Conservation (phyloP, 306 rosid genomes). For the Dicorynia guianensis region DNA sequence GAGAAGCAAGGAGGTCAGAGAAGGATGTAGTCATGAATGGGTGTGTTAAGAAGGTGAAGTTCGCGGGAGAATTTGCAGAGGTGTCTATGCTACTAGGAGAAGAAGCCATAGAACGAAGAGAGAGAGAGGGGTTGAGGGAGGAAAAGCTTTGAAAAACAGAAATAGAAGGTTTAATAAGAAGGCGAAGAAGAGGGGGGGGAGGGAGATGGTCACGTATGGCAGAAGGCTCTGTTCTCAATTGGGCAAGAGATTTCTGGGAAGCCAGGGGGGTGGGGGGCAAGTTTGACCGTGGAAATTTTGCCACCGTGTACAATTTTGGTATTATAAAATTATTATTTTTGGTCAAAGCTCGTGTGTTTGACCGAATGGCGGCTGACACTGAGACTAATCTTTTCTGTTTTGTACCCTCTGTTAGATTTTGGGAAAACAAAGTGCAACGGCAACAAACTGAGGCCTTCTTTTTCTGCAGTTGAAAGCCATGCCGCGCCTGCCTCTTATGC, state of each 20-base stretch:
- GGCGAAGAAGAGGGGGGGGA: constrained; percentile 13
- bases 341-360: constrained; percentile 82
- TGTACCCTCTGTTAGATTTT: neutral
- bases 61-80: constrained; percentile 55
- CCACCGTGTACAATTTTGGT: neutral
- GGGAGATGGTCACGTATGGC: constrained; percentile 57
- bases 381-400: neutral
- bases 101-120: constrained; percentile 45
- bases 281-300: constrained; percentile 56
- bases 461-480: neutral
- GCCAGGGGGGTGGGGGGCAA: neutral
- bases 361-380: constrained; percentile 72
- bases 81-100: constrained; percentile 69
- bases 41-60: constrained; percentile 55
- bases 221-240: constrained; percentile 23
- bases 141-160: neutral
- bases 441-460: neutral
- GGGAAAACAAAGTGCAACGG: too few relatives aligned
- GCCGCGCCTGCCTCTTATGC: neutral
- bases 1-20: constrained; percentile 71
- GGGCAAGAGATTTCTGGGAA: constrained; percentile 59
- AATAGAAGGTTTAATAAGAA: neutral
- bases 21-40: constrained; percentile 79
- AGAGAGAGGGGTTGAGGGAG: neutral
- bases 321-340: neutral